Conservation (phyloP, 2,329 filamentous ascomycete genomes). For the Diaporthe ampelina region DNA sequence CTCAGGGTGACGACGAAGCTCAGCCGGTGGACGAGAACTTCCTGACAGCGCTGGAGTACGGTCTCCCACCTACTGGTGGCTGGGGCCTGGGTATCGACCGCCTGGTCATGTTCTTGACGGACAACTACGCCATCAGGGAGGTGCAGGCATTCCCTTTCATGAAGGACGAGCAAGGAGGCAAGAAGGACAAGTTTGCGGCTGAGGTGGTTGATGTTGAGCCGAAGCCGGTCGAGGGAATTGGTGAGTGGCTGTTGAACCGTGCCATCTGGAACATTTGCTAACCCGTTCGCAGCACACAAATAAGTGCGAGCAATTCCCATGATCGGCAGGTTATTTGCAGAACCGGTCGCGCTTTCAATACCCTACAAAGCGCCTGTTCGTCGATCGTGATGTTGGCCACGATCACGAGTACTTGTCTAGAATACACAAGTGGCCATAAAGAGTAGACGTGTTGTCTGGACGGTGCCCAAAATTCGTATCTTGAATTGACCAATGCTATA, state of each 20-base stretch:
- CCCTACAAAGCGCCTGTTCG: not conserved
- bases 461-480: not conserved
- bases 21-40: conserved; percentile 92
- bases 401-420: not conserved
- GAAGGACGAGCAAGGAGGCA: conserved; percentile 78
- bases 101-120: conserved; percentile 93
- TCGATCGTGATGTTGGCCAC: not conserved
- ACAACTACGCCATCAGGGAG: conserved; percentile 97
- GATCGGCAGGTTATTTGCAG: not conserved
- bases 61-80: conserved; percentile 92
- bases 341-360: not conserved
- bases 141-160: conserved; percentile 98
- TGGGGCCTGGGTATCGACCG: conserved; percentile 98
- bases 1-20: conserved; percentile 95
- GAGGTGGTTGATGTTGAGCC: conserved; percentile 51
- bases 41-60: conserved; percentile 63
- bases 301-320: not conserved
- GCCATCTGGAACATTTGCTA: not conserved
- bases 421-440: not conserved
- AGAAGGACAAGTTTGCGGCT: conserved; percentile 58
- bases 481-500: not conserved
- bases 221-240: conserved; percentile 53
- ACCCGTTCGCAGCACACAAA: conserved; percentile 34
- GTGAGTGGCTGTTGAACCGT: conserved; percentile 44
- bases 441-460: not conserved